phyloP scores from a whole-genome alignment of 2,329 filamentous ascomycete genomes.

The Sporothrix inflata region DNA sequence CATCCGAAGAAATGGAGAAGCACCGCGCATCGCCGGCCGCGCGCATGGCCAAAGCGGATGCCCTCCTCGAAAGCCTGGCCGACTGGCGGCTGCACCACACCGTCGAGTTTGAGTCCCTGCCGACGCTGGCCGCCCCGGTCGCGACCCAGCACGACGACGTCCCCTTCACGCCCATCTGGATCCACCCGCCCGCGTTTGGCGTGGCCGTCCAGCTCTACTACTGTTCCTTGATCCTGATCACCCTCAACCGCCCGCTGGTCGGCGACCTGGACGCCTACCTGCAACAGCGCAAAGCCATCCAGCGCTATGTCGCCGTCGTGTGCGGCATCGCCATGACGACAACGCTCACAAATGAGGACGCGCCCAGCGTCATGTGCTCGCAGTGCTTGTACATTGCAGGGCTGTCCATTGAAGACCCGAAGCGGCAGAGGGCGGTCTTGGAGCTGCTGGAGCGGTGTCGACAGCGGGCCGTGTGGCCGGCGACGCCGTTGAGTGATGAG shows the following conservation, averaged over 20 bases:
- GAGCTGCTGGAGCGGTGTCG: conserved; percentile 11
- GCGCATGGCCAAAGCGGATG: background rate
- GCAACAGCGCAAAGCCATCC: conserved; percentile 33
- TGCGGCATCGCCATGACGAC: conserved; percentile 36
- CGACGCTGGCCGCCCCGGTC: background rate
- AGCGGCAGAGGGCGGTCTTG: background rate
- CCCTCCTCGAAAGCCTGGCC: background rate
- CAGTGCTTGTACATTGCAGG: conserved; percentile 14
- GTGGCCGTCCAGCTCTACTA: background rate
- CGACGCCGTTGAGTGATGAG: background rate
- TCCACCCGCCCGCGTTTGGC: background rate
- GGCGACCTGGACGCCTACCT: conserved; percentile 7
- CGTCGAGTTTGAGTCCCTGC: background rate
- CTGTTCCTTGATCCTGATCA: background rate
- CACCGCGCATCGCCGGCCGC: background rate
- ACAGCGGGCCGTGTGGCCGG: conserved; percentile 11
- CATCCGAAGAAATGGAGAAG: background rate
- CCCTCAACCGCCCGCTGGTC: background rate
- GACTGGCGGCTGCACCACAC: conserved; percentile 3
- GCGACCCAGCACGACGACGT: background rate
- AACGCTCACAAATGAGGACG: conserved; percentile 34
- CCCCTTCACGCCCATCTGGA: background rate
- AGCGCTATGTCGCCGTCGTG: conserved; percentile 34
- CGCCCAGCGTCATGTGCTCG: conserved; percentile 36
- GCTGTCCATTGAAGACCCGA: background rate